A percentile compares a stretch with the other conserved stretches of the same genome.
These are phyloP conservation scores for Herpetospermum pedunculosum DNA, from an alignment of 306 rosid genomes.

Conservation along the genomic window DNA sequence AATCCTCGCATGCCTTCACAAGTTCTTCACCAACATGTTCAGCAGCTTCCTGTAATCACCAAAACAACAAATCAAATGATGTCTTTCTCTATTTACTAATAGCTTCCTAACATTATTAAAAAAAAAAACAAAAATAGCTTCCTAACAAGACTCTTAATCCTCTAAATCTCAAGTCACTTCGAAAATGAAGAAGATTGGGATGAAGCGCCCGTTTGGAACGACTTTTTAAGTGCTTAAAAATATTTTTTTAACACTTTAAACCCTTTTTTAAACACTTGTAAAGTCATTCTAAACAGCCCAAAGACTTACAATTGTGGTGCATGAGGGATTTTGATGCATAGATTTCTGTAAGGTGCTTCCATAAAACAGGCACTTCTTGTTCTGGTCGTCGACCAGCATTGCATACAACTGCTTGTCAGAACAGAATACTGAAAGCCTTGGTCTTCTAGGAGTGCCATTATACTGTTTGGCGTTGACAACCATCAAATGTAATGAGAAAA, in stretches of 20 bases:
- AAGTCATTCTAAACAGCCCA: too few species aligned
- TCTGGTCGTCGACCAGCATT: slow-evolving; percentile 80
- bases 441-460: slow-evolving; percentile 58
- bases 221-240: too few species aligned
- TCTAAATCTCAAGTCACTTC: background rate
- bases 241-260: too few species aligned
- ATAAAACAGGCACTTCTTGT: slow-evolving; percentile 68
- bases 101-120: background rate
- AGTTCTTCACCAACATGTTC: slow-evolving; percentile 67
- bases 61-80: background rate
- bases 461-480: slow-evolving; percentile 29
- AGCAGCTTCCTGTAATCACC: slow-evolving; percentile 58
- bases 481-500: background rate
- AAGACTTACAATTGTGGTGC: slow-evolving; percentile 48
- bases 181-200: too few species aligned
- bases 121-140: too few species aligned
- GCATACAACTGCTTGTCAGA: slow-evolving; percentile 79
- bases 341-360: slow-evolving; percentile 77
- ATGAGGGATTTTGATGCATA: slow-evolving; percentile 31
- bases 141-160: too few species aligned
- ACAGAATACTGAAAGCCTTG: slow-evolving; percentile 90
- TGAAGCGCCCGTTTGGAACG: too few species aligned
- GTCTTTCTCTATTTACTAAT: background rate
- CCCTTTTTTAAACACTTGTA: too few species aligned
- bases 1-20: slow-evolving; percentile 52